Base-by-base conservation (phyloP, 345 rosid species). In the Ceriops zippeliana region DNA sequence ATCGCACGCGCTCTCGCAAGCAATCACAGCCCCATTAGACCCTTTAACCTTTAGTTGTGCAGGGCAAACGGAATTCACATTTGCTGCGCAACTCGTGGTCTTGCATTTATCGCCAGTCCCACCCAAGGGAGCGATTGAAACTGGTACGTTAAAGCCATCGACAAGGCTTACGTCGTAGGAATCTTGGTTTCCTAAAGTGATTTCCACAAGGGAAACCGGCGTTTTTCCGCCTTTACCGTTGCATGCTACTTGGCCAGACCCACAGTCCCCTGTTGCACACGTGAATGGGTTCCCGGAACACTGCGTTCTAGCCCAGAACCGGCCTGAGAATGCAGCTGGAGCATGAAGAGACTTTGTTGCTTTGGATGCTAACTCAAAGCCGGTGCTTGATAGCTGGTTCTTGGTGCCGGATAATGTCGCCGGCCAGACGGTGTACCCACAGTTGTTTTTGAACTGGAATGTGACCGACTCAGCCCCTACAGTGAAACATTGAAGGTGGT, bases 11-110 rank as follows among this genome's bases (percentile, higher is more conserved):
- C 80, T 86, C 63, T 70, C 81, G 70, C 91, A 85, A 0, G 70
- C 87, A 0, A 88, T n/a, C 0, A 78, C 79, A 0, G 57, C 35
- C 1, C 84, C 76, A 2, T 22, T 72, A 1, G 52, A 5, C 17
- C 52, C 79, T 31, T 28, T 62, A 52, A 84, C 70, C 5, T 63
- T 69, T 4, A 85, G 71, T 64, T 86, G 83, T 0, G 35, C 6
- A 0, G 90, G 91, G 52, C 96, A 90, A 17, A 63, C 81, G 0
- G n/a, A 5, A 58, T 85, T 85, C 21, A 85, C 6, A 16, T 90
- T 57, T 8, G 17, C 67, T 0, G 65, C 20, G 31, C 89, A 88
- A 35, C 75, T 65, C 1, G 78, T 38, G 47, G 67, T 35, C 11
- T 6, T 0, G 60, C 86, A 76, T 0, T 21, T 53, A 1, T 64